Base-by-base conservation (phyloP, 805 yeast species). In the Kluyveromyces starmeri region DNA sequence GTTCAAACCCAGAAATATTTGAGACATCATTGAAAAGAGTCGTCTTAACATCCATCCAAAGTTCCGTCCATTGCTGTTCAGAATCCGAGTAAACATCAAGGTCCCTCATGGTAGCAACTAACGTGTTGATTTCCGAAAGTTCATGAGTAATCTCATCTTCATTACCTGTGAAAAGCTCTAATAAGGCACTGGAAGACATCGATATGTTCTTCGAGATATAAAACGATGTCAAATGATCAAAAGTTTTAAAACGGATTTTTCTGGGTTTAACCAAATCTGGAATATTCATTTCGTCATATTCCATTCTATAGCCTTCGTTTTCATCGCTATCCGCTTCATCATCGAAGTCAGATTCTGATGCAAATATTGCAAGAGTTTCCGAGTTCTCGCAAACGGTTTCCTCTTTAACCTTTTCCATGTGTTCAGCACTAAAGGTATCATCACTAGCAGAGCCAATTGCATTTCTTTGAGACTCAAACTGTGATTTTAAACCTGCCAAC, bases 1-100 rank as follows among this genome's bases (percentile, higher is more conserved):
- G 61, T 51, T 85, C 95, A 58, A 76, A 83, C 39, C 88, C 78
- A 0, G 95, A 83, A 4, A 81, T 60, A 5, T 45, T 42, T 25
- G 42, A 48, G 7, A 39, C 36, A 1, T 51, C 50, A 13, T 42
- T 44, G 11, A 64, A 61, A 17, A 71, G 45, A 1, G 62, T 50
- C 4, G 40, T 35, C 9, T 55, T 56, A 4, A 75, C 52, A 27
- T 51, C 48, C 3, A 48, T 28, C 75, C 78, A 67, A 6, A 64
- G 11, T 2, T 34, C 34, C 2, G 36, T 19, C 64, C 65, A 56
- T 3, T 50, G 47, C 1, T 60, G 53, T n/a, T 38, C 44, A 1
- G 61, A 30, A 15, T 45, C 50, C 5, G 42, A 43, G 13, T 48
- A 48, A 7, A 48, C 43, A 9, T 49, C 44, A 2, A 47, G 44